phyloP scores from a whole-genome alignment of 768 basidiomycete species.

The Gymnopilus junonius region DNA sequence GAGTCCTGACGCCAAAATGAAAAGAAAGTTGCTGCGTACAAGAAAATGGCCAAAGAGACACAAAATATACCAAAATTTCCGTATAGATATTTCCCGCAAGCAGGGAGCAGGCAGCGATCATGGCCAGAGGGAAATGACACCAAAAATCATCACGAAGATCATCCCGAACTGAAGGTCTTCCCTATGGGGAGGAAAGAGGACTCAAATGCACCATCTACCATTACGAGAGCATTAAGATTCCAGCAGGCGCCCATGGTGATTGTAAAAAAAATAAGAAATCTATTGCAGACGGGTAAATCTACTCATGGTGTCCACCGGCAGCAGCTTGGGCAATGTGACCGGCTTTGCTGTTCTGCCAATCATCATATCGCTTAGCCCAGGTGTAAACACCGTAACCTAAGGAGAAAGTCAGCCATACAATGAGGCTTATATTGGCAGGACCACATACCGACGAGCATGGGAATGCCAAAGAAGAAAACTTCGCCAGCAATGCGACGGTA shows the following conservation, averaged over 20 bases:
- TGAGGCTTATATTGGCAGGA: background rate
- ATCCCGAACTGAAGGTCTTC: too few species aligned
- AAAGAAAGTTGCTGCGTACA: too few species aligned
- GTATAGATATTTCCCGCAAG: too few species aligned
- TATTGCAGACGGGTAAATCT: conserved; percentile 23
- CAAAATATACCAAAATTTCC: too few species aligned
- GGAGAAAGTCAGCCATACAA: background rate
- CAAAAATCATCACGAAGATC: background rate
- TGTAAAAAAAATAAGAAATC: conserved; percentile 11
- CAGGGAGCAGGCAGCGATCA: too few species aligned
- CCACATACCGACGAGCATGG: conserved; percentile 73
- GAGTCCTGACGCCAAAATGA: too few species aligned
- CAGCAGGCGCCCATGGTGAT: background rate
- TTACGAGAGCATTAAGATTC: background rate
- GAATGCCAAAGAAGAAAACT: conserved; percentile 77
- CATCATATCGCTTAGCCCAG: conserved; percentile 75
- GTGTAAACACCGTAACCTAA: conserved; percentile 79
- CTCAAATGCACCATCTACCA: background rate
- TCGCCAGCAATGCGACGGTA: conserved; percentile 77
- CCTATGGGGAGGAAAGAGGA: background rate
- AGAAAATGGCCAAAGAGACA: too few species aligned
- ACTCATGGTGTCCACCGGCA: conserved; percentile 39
- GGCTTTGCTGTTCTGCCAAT: conserved; percentile 80
- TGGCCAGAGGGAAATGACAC: too few species aligned
- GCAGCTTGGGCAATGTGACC: conserved; percentile 58